phyloP scores from a whole-genome alignment of 306 rosid species.

The Vigna mungo region DNA sequence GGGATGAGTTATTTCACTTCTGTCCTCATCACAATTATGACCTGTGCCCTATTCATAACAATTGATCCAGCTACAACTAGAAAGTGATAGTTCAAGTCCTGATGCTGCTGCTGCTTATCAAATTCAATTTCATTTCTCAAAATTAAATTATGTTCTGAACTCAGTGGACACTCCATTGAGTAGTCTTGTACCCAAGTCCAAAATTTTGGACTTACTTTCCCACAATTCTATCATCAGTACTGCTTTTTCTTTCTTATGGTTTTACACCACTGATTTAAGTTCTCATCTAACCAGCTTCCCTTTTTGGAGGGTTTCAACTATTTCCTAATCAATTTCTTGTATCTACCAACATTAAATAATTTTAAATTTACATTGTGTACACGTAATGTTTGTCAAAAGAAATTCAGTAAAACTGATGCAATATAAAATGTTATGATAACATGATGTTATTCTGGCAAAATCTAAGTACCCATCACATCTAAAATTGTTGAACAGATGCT shows the following conservation, averaged over 20 bases:
- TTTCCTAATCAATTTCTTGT: slow-evolving; percentile 23
- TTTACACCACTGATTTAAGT: not conserved
- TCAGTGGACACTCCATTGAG: not conserved
- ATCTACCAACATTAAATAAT: no score
- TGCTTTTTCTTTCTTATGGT: slow-evolving; percentile 8
- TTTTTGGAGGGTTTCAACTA: not conserved
- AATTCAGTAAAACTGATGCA: no score
- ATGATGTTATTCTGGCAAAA: no score
- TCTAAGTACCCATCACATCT: no score
- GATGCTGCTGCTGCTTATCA: not conserved
- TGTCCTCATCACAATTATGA: slow-evolving; percentile 49
- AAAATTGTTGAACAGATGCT: no score
- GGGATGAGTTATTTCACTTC: slow-evolving; percentile 45
- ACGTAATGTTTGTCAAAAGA: no score
- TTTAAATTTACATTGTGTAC: no score
- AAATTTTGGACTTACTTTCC: not conserved
- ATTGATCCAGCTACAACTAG: slow-evolving; percentile 43
- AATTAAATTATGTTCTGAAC: not conserved
- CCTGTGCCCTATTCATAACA: slow-evolving; percentile 41
- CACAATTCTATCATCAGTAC: not conserved
- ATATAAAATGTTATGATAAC: no score
- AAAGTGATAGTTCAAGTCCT: slow-evolving; percentile 48
- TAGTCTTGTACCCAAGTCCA: not conserved
- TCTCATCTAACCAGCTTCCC: not conserved
- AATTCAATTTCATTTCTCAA: not conserved